phyloP scores from a whole-genome alignment of 2,329 filamentous ascomycete genomes.

The Fusarium longipes region DNA sequence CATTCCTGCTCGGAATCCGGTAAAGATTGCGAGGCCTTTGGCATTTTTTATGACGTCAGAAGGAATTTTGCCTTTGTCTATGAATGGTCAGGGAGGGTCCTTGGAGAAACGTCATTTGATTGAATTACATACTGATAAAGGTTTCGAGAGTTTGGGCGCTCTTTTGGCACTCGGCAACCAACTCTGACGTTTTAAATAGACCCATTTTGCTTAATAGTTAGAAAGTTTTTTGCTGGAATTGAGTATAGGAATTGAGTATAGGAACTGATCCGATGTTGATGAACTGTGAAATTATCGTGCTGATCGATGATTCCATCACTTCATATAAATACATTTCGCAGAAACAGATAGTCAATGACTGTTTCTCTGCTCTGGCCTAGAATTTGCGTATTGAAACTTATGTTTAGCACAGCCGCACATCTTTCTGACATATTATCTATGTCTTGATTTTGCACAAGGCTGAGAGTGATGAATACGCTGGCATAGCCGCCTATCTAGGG shows the following conservation, averaged over 20 bases:
- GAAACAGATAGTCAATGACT: not conserved
- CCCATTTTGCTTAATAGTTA: not conserved
- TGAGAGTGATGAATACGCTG: not conserved
- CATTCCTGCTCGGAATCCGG: slow-evolving; percentile 20
- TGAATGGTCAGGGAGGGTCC: not conserved
- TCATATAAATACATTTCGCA: not conserved
- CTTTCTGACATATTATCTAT: too few species aligned
- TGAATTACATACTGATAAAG: not conserved
- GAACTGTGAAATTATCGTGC: too few species aligned
- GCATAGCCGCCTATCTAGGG: not conserved
- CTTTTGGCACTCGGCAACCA: slow-evolving; percentile 12
- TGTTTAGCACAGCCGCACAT: not conserved
- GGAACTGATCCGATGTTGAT: too few species aligned
- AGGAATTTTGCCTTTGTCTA: slow-evolving; percentile 6
- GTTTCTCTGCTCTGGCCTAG: not conserved
- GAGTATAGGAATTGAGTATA: not conserved
- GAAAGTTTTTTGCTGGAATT: too few species aligned
- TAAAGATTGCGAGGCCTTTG: slow-evolving; percentile 13
- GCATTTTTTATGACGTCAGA: not conserved
- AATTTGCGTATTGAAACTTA: not conserved
- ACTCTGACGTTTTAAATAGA: not conserved
- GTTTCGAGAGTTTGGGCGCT: slow-evolving; percentile 6
- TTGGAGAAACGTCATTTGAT: rapidly evolving
- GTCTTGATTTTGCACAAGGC: not conserved
- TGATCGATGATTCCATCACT: rapidly evolving